Evolutionary conservation across 805 yeast species (phyloP).

Genomic region (Brettanomyces bruxellensis): DNA sequence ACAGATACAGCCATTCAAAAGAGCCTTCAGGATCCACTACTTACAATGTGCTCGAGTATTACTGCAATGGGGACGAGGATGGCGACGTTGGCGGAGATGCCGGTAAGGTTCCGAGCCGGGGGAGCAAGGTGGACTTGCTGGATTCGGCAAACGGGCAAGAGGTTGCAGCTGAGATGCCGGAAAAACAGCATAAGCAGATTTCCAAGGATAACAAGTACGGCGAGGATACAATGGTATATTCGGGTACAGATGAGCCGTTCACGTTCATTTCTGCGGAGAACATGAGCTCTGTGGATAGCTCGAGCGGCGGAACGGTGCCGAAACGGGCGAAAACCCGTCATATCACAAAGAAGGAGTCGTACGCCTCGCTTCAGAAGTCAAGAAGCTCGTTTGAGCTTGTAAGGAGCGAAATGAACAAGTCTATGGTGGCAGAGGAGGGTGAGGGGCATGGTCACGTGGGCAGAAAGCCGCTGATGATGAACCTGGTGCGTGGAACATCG

Average conservation of each 20-base stretch:
- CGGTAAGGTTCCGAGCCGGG: not conserved
- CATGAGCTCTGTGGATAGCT: not conserved
- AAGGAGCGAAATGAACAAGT: constrained; percentile 14
- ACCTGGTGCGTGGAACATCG: constrained; percentile 1
- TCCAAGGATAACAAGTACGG: not conserved
- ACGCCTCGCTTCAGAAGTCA: constrained; percentile 15
- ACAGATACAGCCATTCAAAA: not conserved
- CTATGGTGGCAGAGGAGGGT: constrained; percentile 5
- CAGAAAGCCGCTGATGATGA: not conserved
- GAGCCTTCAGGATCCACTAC: constrained; percentile 5
- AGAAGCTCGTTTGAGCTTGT: constrained; percentile 16
- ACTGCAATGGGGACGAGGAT: constrained; percentile 1
- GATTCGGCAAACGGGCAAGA: not conserved
- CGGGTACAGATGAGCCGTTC: constrained; percentile 7
- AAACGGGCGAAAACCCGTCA: not conserved
- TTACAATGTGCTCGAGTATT: constrained; percentile 7
- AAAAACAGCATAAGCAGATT: not conserved
- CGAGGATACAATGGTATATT: constrained; percentile 1
- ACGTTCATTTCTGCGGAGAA: constrained; percentile 6
- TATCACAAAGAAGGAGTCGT: constrained; percentile 16
- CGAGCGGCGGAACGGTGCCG: not conserved
- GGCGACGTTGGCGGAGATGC: not conserved
- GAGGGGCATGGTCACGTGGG: constrained; percentile 1
- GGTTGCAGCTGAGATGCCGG: not conserved
- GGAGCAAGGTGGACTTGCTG: not conserved